Percentiles rank a stretch among this genome's conserved stretches.
These are phyloP conservation scores for Saccharomyces mikatae DNA, from an alignment of 805 yeast genomes.

Conservation along the genomic window DNA sequence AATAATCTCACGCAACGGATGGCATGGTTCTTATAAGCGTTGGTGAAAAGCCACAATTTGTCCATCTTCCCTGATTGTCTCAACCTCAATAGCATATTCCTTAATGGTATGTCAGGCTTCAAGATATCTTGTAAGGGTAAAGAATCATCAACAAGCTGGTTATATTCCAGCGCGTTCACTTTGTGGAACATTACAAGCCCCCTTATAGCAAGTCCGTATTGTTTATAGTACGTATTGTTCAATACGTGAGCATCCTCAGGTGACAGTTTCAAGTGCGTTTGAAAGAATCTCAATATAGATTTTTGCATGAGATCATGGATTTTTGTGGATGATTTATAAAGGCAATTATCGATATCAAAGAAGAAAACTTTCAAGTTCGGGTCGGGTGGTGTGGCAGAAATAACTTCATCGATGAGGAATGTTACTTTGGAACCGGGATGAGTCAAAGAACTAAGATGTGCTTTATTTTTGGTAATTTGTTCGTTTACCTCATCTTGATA, in stretches of 20 bases:
- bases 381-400: constrained; percentile 18
- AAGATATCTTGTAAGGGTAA: constrained; percentile 70
- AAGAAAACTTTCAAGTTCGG: constrained; percentile 41
- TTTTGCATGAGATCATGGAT: constrained; percentile 81
- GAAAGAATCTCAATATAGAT: constrained; percentile 72
- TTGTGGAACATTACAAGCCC: constrained; percentile 58
- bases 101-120: constrained; percentile 45
- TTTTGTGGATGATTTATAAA: constrained; percentile 61
- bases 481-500: constrained; percentile 17
- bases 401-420: constrained; percentile 23
- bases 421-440: constrained; percentile 31
- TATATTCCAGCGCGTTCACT: constrained; percentile 80
- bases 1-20: constrained; percentile 64
- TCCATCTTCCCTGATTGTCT: constrained; percentile 42
- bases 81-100: constrained; percentile 42
- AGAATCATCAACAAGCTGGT: constrained; percentile 80
- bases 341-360: constrained; percentile 88
- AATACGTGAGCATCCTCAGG: constrained; percentile 63
- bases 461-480: constrained; percentile 25
- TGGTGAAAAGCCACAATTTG: constrained; percentile 82
- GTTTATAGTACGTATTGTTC: constrained; percentile 64
- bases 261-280: constrained; percentile 45
- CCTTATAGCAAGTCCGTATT: constrained; percentile 84
- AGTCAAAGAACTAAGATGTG: constrained; percentile 27
- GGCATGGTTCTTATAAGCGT: constrained; percentile 88